A percentile compares a stretch with the other conserved stretches of the same genome.
phyloP scores from a whole-genome alignment of 1,139 yeast species.

The Eremothecium sinecaudum region DNA sequence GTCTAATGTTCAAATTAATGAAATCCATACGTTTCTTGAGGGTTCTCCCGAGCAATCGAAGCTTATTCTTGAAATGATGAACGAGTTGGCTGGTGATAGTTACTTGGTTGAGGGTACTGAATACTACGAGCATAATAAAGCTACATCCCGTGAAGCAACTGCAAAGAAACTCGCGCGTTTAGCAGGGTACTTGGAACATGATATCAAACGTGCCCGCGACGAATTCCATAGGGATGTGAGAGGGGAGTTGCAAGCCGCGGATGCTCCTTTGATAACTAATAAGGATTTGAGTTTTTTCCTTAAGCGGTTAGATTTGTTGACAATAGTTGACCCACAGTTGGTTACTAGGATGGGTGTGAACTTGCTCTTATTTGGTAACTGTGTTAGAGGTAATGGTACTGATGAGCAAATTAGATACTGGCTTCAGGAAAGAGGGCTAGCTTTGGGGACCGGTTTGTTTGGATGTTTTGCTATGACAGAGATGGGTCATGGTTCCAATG shows the following conservation, averaged over 20 bases:
- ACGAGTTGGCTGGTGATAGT: constrained; percentile 47
- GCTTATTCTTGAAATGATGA: constrained; percentile 40
- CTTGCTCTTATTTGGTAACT: constrained; percentile 59
- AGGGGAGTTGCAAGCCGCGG: constrained; percentile 19
- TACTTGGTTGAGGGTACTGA: constrained; percentile 40
- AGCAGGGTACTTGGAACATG: constrained; percentile 43
- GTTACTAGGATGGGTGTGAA: constrained; percentile 65
- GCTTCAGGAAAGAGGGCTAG: constrained; percentile 67
- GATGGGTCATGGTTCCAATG: constrained; percentile 88
- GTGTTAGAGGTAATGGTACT: constrained; percentile 68
- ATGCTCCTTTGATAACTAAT: constrained; percentile 16
- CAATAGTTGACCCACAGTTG: constrained; percentile 48
- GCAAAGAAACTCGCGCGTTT: constrained; percentile 42
- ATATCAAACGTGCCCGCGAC: constrained; percentile 26
- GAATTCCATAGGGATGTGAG: constrained; percentile 22
- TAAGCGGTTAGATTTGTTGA: constrained; percentile 35
- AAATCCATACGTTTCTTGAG: constrained; percentile 46
- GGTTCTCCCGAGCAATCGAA: constrained; percentile 43
- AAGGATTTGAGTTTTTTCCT: constrained; percentile 35
- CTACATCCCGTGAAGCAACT: constrained; percentile 43
- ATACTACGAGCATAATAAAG: constrained; percentile 46
- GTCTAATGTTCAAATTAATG: constrained; percentile 40
- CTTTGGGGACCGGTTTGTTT: constrained; percentile 53
- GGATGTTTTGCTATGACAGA: constrained; percentile 96
- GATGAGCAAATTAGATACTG: constrained; percentile 52